phyloP scores from a whole-genome alignment of 2,329 filamentous ascomycete species.

The Fusarium secorum region DNA sequence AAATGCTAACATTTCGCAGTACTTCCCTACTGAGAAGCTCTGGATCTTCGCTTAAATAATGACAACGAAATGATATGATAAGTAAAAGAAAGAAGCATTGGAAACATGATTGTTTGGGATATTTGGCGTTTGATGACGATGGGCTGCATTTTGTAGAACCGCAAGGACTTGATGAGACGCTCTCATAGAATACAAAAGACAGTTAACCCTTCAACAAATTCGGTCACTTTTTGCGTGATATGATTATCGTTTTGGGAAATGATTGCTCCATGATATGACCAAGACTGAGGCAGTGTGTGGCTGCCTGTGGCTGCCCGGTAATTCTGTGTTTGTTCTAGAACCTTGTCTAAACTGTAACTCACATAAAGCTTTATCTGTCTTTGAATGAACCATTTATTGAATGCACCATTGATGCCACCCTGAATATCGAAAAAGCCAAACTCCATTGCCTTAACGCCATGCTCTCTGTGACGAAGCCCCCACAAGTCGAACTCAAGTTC shows the following conservation, averaged over 20 bases:
- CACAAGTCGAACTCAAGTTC: slow-evolving; percentile 29
- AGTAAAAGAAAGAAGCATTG: slow-evolving; percentile 29
- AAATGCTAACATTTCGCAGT: slow-evolving; percentile 49
- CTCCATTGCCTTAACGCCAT: slow-evolving; percentile 34
- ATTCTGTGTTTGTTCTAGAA: neutral
- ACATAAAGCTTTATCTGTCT: slow-evolving; percentile 3
- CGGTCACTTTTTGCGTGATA: neutral
- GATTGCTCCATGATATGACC: neutral
- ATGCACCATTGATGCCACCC: slow-evolving; percentile 16
- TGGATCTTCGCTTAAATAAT: slow-evolving; percentile 63
- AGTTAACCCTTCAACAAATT: slow-evolving; percentile 20
- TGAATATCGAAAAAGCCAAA: slow-evolving; percentile 22
- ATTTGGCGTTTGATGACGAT: slow-evolving; percentile 41
- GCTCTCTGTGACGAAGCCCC: slow-evolving; percentile 29
- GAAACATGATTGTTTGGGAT: slow-evolving; percentile 37
- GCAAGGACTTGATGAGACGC: slow-evolving; percentile 28
- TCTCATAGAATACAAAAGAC: slow-evolving; percentile 41
- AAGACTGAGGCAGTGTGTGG: neutral
- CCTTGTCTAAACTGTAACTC: neutral
- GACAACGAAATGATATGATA: slow-evolving; percentile 16
- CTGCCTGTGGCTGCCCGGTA: neutral
- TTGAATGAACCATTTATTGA: slow-evolving; percentile 7
- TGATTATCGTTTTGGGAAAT: neutral
- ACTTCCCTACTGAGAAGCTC: slow-evolving; percentile 64
- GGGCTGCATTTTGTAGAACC: slow-evolving; percentile 38